These are phyloP conservation scores for Penicillium parvum DNA, from an alignment of 495 filamentous ascomycete species.

Conservation along the genomic window DNA sequence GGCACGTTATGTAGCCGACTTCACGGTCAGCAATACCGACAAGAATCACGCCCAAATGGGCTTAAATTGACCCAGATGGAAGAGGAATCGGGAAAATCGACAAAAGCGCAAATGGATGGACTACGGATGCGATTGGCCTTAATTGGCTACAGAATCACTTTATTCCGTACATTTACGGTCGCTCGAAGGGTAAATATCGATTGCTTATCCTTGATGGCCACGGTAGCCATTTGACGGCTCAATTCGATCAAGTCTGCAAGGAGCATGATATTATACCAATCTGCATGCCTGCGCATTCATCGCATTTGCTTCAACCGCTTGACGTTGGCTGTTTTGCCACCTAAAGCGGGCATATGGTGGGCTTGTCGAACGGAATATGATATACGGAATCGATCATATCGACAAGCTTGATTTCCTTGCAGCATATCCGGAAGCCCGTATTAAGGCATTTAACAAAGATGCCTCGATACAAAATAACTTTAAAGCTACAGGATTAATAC, in stretches of 20 bases:
- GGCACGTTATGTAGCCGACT: neutral
- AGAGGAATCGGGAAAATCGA: constrained; percentile 6
- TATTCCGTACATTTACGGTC: constrained; percentile 5
- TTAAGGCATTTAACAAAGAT: neutral
- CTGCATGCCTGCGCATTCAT: too few relatives aligned
- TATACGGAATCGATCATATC: neutral
- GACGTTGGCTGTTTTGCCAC: neutral
- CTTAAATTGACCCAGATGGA: constrained; percentile 6
- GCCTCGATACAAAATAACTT: constrained; percentile 1
- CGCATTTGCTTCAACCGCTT: neutral
- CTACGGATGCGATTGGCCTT: constrained; percentile 19
- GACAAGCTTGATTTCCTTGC: too few relatives aligned
- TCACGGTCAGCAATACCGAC: neutral
- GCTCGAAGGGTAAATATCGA: neutral
- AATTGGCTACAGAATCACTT: constrained; percentile 14
- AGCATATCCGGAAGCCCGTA: neutral
- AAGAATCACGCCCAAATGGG: neutral
- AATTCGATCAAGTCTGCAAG: neutral
- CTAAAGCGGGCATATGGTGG: neutral
- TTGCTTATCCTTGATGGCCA: neutral
- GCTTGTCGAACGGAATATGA: neutral
- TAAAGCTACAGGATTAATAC: neutral
- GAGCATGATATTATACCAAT: neutral
- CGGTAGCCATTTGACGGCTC: too few relatives aligned
- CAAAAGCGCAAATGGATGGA: constrained; percentile 29